Percentiles rank a stretch among this genome's conserved stretches.
Evolutionary conservation across 805 yeast genomes (phyloP).

Genomic region (Saccharomyces kudriavzevii): DNA sequence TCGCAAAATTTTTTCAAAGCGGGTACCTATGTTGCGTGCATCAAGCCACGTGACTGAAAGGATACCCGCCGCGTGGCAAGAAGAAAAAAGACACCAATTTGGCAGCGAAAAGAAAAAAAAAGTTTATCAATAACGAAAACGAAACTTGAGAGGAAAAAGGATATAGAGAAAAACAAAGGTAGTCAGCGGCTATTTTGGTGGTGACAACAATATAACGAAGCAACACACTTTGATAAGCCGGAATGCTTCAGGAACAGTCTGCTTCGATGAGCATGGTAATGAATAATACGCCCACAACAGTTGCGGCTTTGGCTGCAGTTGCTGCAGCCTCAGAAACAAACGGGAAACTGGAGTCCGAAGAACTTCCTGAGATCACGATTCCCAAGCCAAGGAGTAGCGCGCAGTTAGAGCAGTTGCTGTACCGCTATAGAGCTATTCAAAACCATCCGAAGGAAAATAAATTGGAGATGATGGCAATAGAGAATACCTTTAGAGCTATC

Average conservation of each 20-base stretch:
- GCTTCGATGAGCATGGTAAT: neutral
- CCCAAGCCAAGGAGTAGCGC: slow-evolving; percentile 22
- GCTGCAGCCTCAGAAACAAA: neutral
- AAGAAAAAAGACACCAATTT: neutral
- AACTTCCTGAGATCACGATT: slow-evolving; percentile 7
- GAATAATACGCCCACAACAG: neutral
- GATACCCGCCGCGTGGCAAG: neutral
- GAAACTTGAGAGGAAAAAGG: neutral
- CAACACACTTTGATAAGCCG: neutral
- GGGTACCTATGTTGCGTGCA: neutral
- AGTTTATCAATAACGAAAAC: neutral
- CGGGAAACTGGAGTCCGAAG: neutral
- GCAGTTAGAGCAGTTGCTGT: slow-evolving; percentile 26
- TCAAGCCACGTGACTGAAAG: neutral
- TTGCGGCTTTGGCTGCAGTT: neutral
- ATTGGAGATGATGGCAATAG: slow-evolving; percentile 38
- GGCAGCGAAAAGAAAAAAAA: neutral
- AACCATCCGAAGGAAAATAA: slow-evolving; percentile 20
- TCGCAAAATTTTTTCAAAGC: neutral
- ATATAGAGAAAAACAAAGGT: neutral
- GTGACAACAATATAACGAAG: neutral
- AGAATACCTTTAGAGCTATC: slow-evolving; percentile 34
- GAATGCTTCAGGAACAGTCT: neutral
- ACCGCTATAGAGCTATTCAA: slow-evolving; percentile 27
- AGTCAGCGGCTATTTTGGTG: neutral